phyloP scores from a whole-genome alignment of 805 yeast genomes.

The Metschnikowia continentalis region DNA sequence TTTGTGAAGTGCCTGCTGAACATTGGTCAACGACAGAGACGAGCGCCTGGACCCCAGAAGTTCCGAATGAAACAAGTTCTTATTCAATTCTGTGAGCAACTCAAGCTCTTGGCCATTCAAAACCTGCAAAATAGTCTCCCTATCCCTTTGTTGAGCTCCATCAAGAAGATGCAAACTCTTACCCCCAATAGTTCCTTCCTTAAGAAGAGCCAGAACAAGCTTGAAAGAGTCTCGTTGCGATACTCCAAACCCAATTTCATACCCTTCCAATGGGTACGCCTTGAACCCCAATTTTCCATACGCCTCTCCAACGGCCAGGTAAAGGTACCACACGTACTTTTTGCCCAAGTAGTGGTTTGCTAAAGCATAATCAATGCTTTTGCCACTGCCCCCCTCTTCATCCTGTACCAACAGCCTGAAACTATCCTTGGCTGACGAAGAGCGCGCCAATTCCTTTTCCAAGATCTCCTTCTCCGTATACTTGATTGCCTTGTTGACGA shows the following conservation, averaged over 20 bases:
- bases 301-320: slow-evolving; percentile 70
- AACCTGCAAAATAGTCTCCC: slow-evolving; percentile 27
- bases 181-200: slow-evolving; percentile 18
- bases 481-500: slow-evolving; percentile 27
- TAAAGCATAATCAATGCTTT: slow-evolving; percentile 25
- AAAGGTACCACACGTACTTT: slow-evolving; percentile 45
- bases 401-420: slow-evolving; percentile 30
- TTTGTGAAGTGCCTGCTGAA: slow-evolving; percentile 8
- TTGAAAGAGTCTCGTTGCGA: slow-evolving; percentile 16
- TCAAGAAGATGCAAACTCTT: slow-evolving; percentile 28
- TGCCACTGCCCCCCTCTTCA: slow-evolving; percentile 12
- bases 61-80: slow-evolving; percentile 30
- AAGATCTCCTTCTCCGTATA: slow-evolving; percentile 29
- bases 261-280: slow-evolving; percentile 32
- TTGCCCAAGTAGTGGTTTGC: slow-evolving; percentile 33
- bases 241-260: slow-evolving; percentile 25
- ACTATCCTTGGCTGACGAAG: slow-evolving; percentile 23
- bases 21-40: slow-evolving; percentile 31
- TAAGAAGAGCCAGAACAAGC: slow-evolving; percentile 22
- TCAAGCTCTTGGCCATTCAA: slow-evolving; percentile 34
- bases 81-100: slow-evolving; percentile 34
- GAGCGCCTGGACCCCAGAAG: slow-evolving; percentile 28
- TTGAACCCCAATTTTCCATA: slow-evolving; percentile 62
- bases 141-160: slow-evolving; percentile 22
- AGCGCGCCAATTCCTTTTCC: slow-evolving; percentile 20